A percentile compares a stretch with the other conserved stretches of the same genome.
These are phyloP conservation scores for Hypoxylon sp. DNA, from an alignment of 2,329 filamentous ascomycete species.

Conservation along the genomic window DNA sequence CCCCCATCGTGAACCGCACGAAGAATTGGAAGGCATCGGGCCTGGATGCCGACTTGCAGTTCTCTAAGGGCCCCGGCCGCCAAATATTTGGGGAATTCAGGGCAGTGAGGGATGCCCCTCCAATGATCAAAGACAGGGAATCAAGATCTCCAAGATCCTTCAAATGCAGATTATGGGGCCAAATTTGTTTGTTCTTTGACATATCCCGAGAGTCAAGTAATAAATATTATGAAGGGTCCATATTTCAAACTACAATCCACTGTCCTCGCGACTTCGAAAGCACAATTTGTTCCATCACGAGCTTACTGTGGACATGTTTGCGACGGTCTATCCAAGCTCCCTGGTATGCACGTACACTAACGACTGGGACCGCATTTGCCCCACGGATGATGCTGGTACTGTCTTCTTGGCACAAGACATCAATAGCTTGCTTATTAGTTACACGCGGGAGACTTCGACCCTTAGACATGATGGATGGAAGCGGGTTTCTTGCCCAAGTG, in stretches of 20 bases:
- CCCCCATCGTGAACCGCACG: conserved; percentile 33
- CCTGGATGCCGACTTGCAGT: conserved; percentile 34
- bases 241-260: conserved; percentile 12
- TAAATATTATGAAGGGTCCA: conserved; percentile 19
- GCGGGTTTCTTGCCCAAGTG: conserved; percentile 19
- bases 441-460: conserved; percentile 23
- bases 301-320: conserved; percentile 44
- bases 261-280: conserved; percentile 22
- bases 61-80: conserved; percentile 17
- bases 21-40: conserved; percentile 37
- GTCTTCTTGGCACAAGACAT: conserved; percentile 38
- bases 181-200: conserved; percentile 28
- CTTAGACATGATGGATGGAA: conserved; percentile 13
- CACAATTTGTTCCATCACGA: conserved; percentile 31
- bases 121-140: conserved; percentile 22
- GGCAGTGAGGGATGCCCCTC: conserved; percentile 21
- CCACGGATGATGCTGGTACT: conserved; percentile 43
- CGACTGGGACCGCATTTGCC: conserved; percentile 37
- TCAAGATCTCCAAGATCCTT: conserved; percentile 39
- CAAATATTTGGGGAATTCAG: conserved; percentile 27
- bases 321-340: conserved; percentile 33
- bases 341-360: conserved; percentile 37
- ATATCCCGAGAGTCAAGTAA: conserved; percentile 13
- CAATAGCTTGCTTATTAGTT: conserved; percentile 38
- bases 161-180: conserved; percentile 18